Evolutionary conservation across 768 basidiomycete genomes (phyloP), one percentile per base, ranked within the genome.

Genomic region (Pleurotus ostreatus): DNA sequence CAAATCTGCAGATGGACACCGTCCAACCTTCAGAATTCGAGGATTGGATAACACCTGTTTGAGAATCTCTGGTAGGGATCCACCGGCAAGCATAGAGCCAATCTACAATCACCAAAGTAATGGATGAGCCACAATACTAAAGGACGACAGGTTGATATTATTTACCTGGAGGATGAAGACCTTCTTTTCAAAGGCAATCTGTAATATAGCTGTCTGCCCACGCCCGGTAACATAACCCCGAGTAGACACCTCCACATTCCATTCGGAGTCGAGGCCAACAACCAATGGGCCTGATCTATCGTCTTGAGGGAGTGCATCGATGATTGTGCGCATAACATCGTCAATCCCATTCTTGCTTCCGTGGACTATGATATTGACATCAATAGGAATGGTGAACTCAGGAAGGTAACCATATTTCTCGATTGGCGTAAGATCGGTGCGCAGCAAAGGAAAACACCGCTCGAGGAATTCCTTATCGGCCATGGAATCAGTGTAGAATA

Each of bases 371-470:
- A 66, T 55, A 1, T 37, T 6, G 25, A 65, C 55, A 25, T 60
- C 38, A 7, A 41, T 0, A 0, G 66, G 67, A 13, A 67, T 54
- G 5, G n/a, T 6, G 25, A 68, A 61, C 2, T 38, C 2, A 2
- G 62, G 39, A 15, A 71, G 63, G 18, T 68, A 40, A 0, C 43
- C 43, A 54, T 67, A 60, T 56, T 70, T 66, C 25, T 68, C 65
- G 26, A n/a, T 46, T 2, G 51, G 49, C n/a, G 26, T 6, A 6
- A 64, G 59, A 46, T 53, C 55, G 1, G 41, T n/a, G 9, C 43
- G 49, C 18, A 67, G 62, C 1, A 62, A 62, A 0, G 62, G 59
- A 34, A 67, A 69, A 3, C 46, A 47, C 4, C 46, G n/a, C 12
- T 47, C 46, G 7, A 26, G 59, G 40, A 66, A 63, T 16, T 40